These are phyloP conservation scores for Flammula alnicola DNA, from an alignment of 1,284 basidiomycete species.

Conservation along the genomic window DNA sequence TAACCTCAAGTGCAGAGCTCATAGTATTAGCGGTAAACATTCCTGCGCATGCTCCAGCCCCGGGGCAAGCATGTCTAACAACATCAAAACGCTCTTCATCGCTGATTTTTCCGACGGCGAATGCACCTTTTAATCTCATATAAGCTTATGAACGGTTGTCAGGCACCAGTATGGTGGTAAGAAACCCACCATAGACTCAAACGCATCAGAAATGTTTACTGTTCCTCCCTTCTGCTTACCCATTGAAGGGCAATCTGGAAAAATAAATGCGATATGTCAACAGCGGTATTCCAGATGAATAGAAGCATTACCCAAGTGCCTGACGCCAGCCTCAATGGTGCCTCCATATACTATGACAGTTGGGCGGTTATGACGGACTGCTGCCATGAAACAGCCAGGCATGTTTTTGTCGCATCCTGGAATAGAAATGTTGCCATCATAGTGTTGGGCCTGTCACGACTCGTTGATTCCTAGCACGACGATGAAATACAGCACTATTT, in stretches of 20 bases:
- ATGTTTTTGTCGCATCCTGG: constrained; percentile 94
- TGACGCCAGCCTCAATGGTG: constrained; percentile 77
- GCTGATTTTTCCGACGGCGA: constrained; percentile 70
- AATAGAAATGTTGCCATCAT: constrained; percentile 85
- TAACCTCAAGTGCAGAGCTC: constrained; percentile 87
- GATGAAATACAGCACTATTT: constrained; percentile 21
- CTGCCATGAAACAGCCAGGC: constrained; percentile 89
- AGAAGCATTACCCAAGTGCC: constrained; percentile 54
- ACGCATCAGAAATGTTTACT: constrained; percentile 83
- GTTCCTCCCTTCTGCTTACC: constrained; percentile 79
- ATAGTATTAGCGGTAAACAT: constrained; percentile 93
- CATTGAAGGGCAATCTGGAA: constrained; percentile 75
- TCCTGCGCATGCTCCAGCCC: constrained; percentile 78
- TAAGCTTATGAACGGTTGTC: constrained; percentile 3
- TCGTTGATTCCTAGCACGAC: background rate
- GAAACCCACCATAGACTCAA: constrained; percentile 74
- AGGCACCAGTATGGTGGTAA: background rate
- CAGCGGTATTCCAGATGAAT: background rate
- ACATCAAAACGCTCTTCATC: constrained; percentile 83
- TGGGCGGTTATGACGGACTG: constrained; percentile 82
- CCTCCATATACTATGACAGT: constrained; percentile 88
- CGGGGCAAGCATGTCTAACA: constrained; percentile 83
- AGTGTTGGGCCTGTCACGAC: constrained; percentile 71
- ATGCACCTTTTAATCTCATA: constrained; percentile 61
- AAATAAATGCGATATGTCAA: background rate